These are phyloP conservation scores for Phytopythium sindhum DNA, from an alignment of 352 stramenopile species.

Conservation along the genomic window DNA sequence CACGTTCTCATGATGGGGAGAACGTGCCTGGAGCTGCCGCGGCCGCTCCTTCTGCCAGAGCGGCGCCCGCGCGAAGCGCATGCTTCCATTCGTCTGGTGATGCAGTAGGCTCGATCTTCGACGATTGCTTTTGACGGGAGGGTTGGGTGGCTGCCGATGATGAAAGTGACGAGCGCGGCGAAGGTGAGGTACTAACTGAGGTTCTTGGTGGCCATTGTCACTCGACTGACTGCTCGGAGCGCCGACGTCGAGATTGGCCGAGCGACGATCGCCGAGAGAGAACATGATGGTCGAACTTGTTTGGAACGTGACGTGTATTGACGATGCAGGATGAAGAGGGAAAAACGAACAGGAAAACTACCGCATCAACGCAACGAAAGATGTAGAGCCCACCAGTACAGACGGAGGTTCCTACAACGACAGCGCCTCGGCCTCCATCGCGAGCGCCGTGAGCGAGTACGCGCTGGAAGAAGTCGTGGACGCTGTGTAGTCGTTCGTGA, in stretches of 20 bases:
- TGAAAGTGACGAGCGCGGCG: too few species aligned
- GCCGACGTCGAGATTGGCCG: neutral
- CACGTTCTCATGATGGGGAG: too few species aligned
- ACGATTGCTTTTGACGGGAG: too few species aligned
- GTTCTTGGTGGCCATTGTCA: neutral
- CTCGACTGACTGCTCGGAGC: neutral
- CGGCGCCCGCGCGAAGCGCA: too few species aligned
- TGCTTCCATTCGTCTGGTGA: too few species aligned
- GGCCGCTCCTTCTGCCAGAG: too few species aligned
- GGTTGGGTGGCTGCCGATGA: too few species aligned
- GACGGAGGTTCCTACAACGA: neutral
- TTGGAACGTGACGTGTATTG: neutral
- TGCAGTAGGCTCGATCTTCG: too few species aligned
- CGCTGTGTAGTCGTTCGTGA: conserved; percentile 24
- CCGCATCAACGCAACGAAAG: neutral
- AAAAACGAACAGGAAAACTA: neutral
- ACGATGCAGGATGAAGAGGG: neutral
- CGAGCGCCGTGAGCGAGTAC: conserved; percentile 9
- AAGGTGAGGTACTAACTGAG: too few species aligned
- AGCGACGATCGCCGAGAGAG: neutral
- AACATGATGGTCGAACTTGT: neutral
- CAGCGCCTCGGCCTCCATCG: conserved; percentile 26
- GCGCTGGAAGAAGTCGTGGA: conserved; percentile 1
- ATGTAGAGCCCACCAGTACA: neutral
- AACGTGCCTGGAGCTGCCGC: too few species aligned